Percentiles rank a stretch among this genome's conserved stretches.
phyloP scores from a whole-genome alignment of 2,329 filamentous ascomycete genomes.

The Xylaria sp. region DNA sequence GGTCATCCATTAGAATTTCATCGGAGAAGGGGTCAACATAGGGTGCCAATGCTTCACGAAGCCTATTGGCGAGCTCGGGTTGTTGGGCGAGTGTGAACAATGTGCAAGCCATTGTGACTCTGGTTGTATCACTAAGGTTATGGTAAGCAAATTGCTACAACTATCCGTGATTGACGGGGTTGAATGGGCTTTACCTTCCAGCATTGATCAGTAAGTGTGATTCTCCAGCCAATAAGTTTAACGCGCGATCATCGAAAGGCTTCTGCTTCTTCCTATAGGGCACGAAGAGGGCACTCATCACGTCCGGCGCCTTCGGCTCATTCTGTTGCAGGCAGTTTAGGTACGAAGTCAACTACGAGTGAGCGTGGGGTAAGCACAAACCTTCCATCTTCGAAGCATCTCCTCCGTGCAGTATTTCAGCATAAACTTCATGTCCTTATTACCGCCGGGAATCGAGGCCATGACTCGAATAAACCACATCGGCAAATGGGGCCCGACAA shows the following conservation, averaged over 20 bases:
- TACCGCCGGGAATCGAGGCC: background rate
- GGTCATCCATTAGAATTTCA: background rate
- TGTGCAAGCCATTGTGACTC: background rate
- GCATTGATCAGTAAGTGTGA: constrained; percentile 1
- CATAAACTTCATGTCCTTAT: constrained; percentile 1
- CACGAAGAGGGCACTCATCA: background rate
- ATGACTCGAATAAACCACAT: constrained; percentile 1
- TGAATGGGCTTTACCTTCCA: background rate
- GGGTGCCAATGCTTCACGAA: background rate
- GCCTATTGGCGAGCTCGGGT: background rate
- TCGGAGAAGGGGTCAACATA: background rate
- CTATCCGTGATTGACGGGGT: background rate
- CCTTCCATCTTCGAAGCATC: constrained; percentile 4
- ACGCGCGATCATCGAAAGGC: background rate
- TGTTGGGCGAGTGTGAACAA: constrained; percentile 1
- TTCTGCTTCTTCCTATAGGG: background rate
- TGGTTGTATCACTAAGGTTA: background rate
- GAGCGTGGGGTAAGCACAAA: background rate
- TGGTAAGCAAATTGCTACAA: background rate
- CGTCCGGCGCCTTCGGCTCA: background rate
- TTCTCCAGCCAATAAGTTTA: background rate
- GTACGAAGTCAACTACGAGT: background rate
- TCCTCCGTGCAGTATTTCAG: constrained; percentile 1
- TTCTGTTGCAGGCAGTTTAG: background rate
- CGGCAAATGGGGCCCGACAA: background rate